Percentiles rank a stretch among this genome's conserved stretches.
Evolutionary conservation across 2,329 filamentous ascomycete species (phyloP).

Genomic region (Aspergillus sclerotialis): DNA sequence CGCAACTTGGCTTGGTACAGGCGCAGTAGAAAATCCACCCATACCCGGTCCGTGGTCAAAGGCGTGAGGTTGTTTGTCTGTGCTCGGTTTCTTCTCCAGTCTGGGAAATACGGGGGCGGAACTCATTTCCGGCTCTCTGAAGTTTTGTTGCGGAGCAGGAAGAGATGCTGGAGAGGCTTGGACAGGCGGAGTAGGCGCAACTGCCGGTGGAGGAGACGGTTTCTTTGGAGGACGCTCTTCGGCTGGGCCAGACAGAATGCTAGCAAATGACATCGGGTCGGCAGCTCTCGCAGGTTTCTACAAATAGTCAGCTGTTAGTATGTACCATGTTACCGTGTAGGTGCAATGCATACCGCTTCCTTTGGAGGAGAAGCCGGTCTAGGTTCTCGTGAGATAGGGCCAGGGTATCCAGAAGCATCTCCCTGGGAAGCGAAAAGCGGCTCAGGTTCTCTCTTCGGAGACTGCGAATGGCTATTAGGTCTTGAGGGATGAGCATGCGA

Average conservation of each 20-base stretch:
- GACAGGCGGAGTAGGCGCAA: slow-evolving; percentile 15
- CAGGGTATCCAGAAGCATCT: slow-evolving; percentile 23
- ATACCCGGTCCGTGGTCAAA: slow-evolving; percentile 14
- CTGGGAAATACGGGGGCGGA: slow-evolving; percentile 20
- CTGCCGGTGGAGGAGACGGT: slow-evolving; percentile 37
- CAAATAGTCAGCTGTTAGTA: slow-evolving; percentile 4
- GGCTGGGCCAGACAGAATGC: slow-evolving; percentile 77
- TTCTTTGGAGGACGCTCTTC: slow-evolving; percentile 49
- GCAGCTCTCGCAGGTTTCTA: slow-evolving; percentile 67
- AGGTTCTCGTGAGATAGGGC: slow-evolving; percentile 25
- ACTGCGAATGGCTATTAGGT: slow-evolving; percentile 32
- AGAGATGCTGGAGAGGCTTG: slow-evolving; percentile 10
- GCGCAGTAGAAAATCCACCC: slow-evolving; percentile 10
- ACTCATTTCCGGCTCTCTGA: slow-evolving; percentile 18
- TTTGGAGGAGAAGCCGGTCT: slow-evolving; percentile 31
- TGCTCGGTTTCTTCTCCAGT: slow-evolving; percentile 20
- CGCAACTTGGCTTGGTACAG: slow-evolving; percentile 18
- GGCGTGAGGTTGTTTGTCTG: slow-evolving; percentile 20
- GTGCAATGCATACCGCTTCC: slow-evolving; percentile 29
- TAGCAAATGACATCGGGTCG: slow-evolving; percentile 93
- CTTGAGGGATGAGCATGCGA: slow-evolving; percentile 37
- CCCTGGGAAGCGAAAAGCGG: slow-evolving; percentile 23
- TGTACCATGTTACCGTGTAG: background rate
- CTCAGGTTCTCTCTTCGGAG: slow-evolving; percentile 33
- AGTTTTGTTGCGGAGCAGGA: slow-evolving; percentile 11